These are phyloP conservation scores for Letharia lupina DNA, from an alignment of 495 filamentous ascomycete genomes.

Conservation along the genomic window DNA sequence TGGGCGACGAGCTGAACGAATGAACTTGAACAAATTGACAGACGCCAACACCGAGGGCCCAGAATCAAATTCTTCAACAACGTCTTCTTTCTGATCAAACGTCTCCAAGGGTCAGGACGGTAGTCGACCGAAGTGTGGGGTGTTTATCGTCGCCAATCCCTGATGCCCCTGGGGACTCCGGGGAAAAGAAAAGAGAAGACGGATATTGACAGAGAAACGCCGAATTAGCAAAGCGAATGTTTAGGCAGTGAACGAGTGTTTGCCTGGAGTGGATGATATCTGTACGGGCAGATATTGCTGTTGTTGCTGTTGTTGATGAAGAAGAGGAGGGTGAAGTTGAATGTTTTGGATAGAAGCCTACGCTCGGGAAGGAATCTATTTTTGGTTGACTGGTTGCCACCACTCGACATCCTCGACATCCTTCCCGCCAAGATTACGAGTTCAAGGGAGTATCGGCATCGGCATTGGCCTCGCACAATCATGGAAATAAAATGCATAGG, in stretches of 20 bases:
- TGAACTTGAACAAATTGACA: neutral
- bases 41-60: neutral
- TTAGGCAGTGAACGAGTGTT: conserved; percentile 14
- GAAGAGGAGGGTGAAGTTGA: conserved; percentile 7
- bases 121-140: neutral
- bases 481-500: neutral
- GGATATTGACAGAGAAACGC: neutral
- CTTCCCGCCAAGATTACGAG: neutral
- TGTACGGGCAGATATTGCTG: neutral
- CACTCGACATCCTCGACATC: neutral
- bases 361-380: neutral
- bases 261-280: conserved; percentile 1
- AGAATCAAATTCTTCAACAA: neutral
- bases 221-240: conserved; percentile 10
- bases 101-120: neutral
- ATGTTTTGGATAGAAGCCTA: neutral
- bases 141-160: conserved; percentile 5
- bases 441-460: neutral
- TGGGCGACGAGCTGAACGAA: neutral
- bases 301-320: neutral
- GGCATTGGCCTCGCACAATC: neutral
- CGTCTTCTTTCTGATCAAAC: neutral
- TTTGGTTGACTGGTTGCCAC: conserved; percentile 7
- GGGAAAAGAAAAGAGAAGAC: neutral
- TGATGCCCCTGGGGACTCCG: conserved; percentile 12